Evolutionary conservation across 2,329 filamentous ascomycete species (phyloP).

Genomic region (Periglandula ipomoeae): DNA sequence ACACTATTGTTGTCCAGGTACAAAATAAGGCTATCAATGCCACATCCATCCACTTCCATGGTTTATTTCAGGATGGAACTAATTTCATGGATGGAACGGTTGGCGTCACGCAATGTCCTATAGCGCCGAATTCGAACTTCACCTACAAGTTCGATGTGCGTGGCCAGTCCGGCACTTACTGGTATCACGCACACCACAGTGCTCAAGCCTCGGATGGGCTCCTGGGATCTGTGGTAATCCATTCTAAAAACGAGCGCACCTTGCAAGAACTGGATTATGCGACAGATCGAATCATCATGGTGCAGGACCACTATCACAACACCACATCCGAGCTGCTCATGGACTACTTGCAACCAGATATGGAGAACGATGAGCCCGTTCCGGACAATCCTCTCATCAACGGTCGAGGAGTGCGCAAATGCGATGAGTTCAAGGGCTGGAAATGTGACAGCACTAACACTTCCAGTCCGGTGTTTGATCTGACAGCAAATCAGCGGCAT

Average conservation of each 20-base stretch:
- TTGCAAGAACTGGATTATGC: slow-evolving; percentile 20
- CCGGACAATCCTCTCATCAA: slow-evolving; percentile 59
- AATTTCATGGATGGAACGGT: slow-evolving; percentile 66
- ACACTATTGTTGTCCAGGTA: slow-evolving; percentile 60
- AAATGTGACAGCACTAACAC: slow-evolving; percentile 34
- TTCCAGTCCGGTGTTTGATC: slow-evolving; percentile 30
- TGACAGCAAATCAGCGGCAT: slow-evolving; percentile 49
- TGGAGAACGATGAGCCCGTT: slow-evolving; percentile 54
- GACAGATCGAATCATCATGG: slow-evolving; percentile 51
- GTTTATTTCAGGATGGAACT: slow-evolving; percentile 67
- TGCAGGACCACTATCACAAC: slow-evolving; percentile 69
- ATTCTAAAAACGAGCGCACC: slow-evolving; percentile 38
- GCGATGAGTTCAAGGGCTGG: slow-evolving; percentile 26
- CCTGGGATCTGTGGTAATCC: slow-evolving; percentile 57
- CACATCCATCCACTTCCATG: slow-evolving; percentile 67
- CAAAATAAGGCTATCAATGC: slow-evolving; percentile 58
- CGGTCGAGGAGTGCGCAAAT: slow-evolving; percentile 30
- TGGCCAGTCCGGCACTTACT: slow-evolving; percentile 38
- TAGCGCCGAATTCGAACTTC: slow-evolving; percentile 52
- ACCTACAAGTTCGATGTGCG: slow-evolving; percentile 60
- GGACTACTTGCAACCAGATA: slow-evolving; percentile 44
- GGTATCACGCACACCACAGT: slow-evolving; percentile 58
- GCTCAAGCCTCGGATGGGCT: slow-evolving; percentile 61
- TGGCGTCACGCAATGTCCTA: slow-evolving; percentile 58
- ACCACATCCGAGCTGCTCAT: slow-evolving; percentile 38